A percentile compares a stretch with the other conserved stretches of the same genome.
phyloP scores from a whole-genome alignment of 164 flowering plant genomes.

The Umbellularia californica region DNA sequence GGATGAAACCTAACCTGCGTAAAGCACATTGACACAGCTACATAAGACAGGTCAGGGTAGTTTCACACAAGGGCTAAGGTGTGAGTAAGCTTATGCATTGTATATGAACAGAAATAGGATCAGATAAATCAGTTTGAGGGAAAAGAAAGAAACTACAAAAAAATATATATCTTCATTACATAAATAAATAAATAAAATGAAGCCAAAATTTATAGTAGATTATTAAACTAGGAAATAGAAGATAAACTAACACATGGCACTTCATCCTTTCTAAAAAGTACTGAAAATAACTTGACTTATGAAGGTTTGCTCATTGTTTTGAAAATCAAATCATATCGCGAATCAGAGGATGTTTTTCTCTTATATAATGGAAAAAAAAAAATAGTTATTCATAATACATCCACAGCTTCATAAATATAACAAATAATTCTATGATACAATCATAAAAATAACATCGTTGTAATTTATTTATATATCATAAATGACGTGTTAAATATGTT shows the following conservation, averaged over 20 bases:
- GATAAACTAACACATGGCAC: neutral
- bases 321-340: too few species aligned
- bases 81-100: neutral
- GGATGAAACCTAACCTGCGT: conserved; percentile 96
- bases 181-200: neutral
- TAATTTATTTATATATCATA: too few species aligned
- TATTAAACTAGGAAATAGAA: neutral
- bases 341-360: too few species aligned
- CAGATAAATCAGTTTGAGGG: neutral
- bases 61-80: neutral
- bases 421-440: too few species aligned
- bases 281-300: too few species aligned
- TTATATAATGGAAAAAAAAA: too few species aligned
- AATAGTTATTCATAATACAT: too few species aligned
- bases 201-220: neutral
- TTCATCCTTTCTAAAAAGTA: too few species aligned
- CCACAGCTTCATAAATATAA: too few species aligned
- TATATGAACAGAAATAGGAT: neutral
- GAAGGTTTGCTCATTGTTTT: too few species aligned
- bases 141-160: neutral
- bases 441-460: too few species aligned
- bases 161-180: neutral
- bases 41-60: neutral
- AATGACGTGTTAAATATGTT: too few species aligned
- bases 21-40: conserved; percentile 8